Base-by-base conservation (phyloP, 2,329 filamentous ascomycete species). In the Penicillium sp. region DNA sequence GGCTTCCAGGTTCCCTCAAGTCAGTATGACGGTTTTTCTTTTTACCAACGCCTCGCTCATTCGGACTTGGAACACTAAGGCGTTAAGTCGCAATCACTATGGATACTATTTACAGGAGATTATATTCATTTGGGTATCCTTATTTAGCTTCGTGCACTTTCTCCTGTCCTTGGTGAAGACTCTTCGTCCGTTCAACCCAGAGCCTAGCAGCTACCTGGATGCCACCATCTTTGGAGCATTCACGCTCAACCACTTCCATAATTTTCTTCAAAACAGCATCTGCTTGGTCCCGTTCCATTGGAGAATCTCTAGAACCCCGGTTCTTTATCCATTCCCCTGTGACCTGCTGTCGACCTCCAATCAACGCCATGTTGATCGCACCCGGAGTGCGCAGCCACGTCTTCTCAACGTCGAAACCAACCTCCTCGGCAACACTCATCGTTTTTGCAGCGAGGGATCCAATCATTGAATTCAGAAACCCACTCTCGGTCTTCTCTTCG, bases 381-480 rank as follows among this genome's bases (percentile, higher is more conserved):
- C 90, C 95, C 1, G 94, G 94, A 60, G 99, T 97, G 44, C 93
- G 82, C 66, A 99, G 74, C 79, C 94, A 86, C 66, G 96, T 93
- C 60, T 83, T 89, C 74, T 97, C 91, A 1, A 90, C 82, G 5
- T 80, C 75, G 80, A 87, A 96, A 2, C 89, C 89, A 60, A 91
- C 85, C 55, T 89, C 86, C 32, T 79, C 77, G 0, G 89, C 87
- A 40, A 99, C 81, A 29, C 79, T 77, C 20, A 84, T 79, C 0
- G 92, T 85, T 82, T 93, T 97, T 47, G 84, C 84, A 20, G 93
- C 91, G 16, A 99, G 82, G 2, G 89, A 89, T 0, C 90, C 88
- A 72, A 96, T 97, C 26, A 89, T 88, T 4, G 91, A 95, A 11
- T 81, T 80, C 56, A 76, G 72, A 60, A 73, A 67, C 6, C 67